A percentile compares a stretch with the other conserved stretches of the same genome.
These are phyloP conservation scores for Magnusiomyces suaveolens DNA, from an alignment of 1,139 yeast species.

Conservation along the genomic window DNA sequence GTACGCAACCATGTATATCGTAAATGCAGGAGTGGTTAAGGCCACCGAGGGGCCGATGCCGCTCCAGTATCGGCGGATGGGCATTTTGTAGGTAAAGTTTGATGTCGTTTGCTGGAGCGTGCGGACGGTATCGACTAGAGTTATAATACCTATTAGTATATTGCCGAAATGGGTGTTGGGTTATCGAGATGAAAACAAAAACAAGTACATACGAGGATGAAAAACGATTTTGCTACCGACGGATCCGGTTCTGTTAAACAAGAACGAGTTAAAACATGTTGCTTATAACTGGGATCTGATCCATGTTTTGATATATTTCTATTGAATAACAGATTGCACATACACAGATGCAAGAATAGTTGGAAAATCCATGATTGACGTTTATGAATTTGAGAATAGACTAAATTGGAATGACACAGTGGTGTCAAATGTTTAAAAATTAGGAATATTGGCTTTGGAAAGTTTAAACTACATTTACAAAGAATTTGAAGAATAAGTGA, in stretches of 20 bases:
- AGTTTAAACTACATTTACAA: no score
- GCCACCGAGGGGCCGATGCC: conserved; percentile 35
- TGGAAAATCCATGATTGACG: conserved; percentile 2
- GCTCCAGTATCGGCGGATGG: conserved; percentile 35
- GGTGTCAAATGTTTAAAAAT: no score
- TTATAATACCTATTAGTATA: no score
- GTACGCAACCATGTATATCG: conserved; percentile 36
- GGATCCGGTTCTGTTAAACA: conserved; percentile 27
- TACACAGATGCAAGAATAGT: conserved; percentile 5
- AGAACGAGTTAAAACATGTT: no score
- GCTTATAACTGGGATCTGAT: no score
- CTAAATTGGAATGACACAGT: no score
- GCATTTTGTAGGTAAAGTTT: conserved; percentile 29
- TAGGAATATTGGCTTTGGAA: no score
- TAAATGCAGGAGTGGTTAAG: conserved; percentile 37
- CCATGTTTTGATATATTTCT: background rate
- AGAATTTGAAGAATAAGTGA: no score
- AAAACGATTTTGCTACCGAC: conserved; percentile 31
- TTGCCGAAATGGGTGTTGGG: background rate
- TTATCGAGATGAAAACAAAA: background rate
- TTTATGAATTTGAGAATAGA: no score
- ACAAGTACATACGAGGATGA: conserved; percentile 28
- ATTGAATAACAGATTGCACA: background rate
- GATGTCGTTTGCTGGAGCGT: conserved; percentile 36
- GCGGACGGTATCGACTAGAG: conserved; percentile 32